Conservation (phyloP, 2,329 filamentous ascomycete species). For the Exophiala mesophila region DNA sequence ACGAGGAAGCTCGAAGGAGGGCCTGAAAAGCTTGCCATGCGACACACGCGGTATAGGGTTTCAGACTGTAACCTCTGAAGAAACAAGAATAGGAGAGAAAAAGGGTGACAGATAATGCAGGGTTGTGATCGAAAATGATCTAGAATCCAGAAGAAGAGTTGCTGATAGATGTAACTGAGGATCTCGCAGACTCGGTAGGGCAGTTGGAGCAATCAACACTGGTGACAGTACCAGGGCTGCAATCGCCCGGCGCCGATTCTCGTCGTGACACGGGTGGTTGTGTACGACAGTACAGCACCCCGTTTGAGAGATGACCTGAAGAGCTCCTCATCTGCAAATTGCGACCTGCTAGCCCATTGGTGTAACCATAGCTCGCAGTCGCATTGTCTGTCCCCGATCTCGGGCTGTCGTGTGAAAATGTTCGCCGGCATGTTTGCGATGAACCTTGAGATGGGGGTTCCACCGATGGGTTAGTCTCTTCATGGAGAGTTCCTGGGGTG, state of each 20-base stretch:
- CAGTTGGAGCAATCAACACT: constrained; percentile 11
- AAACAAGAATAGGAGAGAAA: too few relatives aligned
- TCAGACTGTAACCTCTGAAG: neutral
- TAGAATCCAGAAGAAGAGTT: constrained; percentile 16
- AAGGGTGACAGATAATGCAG: too few relatives aligned
- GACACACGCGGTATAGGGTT: too few relatives aligned
- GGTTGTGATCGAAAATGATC: too few relatives aligned
- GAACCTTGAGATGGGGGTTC: constrained; percentile 4
- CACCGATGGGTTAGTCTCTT: neutral
- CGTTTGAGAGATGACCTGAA: constrained; percentile 10
- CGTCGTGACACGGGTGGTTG: constrained; percentile 9
- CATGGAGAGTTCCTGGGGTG: constrained; percentile 7
- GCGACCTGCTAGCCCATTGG: constrained; percentile 8
- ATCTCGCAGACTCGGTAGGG: constrained; percentile 16
- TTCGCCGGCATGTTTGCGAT: neutral
- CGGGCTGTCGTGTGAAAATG: constrained; percentile 9
- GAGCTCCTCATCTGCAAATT: constrained; percentile 10
- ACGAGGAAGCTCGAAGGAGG: too few relatives aligned
- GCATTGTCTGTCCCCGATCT: constrained; percentile 9
- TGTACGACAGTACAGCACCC: constrained; percentile 14
- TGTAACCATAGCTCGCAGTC: constrained; percentile 12
- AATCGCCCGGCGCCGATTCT: constrained; percentile 13
- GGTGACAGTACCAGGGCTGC: constrained; percentile 7
- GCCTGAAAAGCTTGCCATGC: too few relatives aligned
- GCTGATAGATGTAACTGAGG: constrained; percentile 14